Conservation (phyloP, 768 basidiomycete species). For the Mycena galopus region DNA sequence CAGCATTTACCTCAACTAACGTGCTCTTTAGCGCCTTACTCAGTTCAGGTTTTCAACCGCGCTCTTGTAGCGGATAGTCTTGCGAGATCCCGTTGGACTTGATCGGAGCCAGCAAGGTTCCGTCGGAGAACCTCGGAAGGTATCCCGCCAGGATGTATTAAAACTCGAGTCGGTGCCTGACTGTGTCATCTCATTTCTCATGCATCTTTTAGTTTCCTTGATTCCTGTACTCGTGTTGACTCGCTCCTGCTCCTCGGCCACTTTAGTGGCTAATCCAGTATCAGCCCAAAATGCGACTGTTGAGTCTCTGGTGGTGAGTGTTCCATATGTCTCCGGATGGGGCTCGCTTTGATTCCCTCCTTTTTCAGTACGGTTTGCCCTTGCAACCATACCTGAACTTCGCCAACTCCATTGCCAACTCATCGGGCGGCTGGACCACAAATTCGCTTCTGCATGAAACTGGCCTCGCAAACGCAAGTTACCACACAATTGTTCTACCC, state of each 20-base stretch:
- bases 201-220: neutral
- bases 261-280: neutral
- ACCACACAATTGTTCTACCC: conserved; percentile 4
- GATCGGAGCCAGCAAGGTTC: no score
- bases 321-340: neutral
- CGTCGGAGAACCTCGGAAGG: neutral
- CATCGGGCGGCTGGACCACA: neutral
- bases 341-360: neutral
- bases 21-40: no score
- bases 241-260: neutral
- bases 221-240: neutral
- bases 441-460: neutral
- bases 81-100: no score
- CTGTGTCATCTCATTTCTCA: neutral
- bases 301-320: neutral
- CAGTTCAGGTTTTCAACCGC: no score
- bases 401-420: conserved; percentile 1
- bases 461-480: conserved; percentile 1
- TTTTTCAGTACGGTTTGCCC: neutral
- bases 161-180: neutral
- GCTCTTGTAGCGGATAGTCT: no score
- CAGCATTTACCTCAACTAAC: no score
- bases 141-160: neutral
- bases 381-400: neutral
- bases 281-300: neutral